Percentiles rank a stretch among this genome's conserved stretches.
These are phyloP conservation scores for Diaporthe citrichinensis DNA, from an alignment of 2,329 filamentous ascomycete species.

Conservation along the genomic window DNA sequence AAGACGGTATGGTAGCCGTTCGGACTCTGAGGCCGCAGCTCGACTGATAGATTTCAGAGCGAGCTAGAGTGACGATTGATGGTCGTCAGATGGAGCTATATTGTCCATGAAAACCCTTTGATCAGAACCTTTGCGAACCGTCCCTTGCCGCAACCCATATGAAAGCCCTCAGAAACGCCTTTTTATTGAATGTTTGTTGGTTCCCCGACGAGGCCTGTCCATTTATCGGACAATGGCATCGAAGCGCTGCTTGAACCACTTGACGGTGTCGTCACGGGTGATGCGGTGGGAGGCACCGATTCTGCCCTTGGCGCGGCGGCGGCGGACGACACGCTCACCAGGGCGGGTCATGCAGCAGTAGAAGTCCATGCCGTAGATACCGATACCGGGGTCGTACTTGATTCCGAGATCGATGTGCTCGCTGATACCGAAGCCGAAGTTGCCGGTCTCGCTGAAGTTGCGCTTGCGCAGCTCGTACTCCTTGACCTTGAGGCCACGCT, in stretches of 20 bases:
- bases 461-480: conserved; percentile 99
- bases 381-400: conserved; percentile 99
- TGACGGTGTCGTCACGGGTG: conserved; percentile 94
- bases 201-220: conserved; percentile 42
- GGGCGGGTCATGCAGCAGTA: conserved; percentile 99
- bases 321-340: conserved; percentile 97
- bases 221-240: conserved; percentile 98
- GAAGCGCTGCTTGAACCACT: conserved; percentile 94
- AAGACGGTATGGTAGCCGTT: conserved; percentile 79
- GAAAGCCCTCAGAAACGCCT: conserved; percentile 47
- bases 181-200: conserved; percentile 44
- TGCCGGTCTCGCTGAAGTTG: conserved; percentile 99
- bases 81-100: conserved; percentile 60
- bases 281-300: conserved; percentile 94
- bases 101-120: conserved; percentile 50
- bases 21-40: conserved; percentile 81
- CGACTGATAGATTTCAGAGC: conserved; percentile 67
- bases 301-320: conserved; percentile 88
- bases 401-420: conserved; percentile 99
- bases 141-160: conserved; percentile 44
- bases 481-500: conserved; percentile 99
- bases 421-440: conserved; percentile 99
- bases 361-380: conserved; percentile 99
- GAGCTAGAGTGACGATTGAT: conserved; percentile 66
- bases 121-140: conserved; percentile 45